Evolutionary conservation across 2,329 filamentous ascomycete species (phyloP).

Genomic region (Penicillium sp.): DNA sequence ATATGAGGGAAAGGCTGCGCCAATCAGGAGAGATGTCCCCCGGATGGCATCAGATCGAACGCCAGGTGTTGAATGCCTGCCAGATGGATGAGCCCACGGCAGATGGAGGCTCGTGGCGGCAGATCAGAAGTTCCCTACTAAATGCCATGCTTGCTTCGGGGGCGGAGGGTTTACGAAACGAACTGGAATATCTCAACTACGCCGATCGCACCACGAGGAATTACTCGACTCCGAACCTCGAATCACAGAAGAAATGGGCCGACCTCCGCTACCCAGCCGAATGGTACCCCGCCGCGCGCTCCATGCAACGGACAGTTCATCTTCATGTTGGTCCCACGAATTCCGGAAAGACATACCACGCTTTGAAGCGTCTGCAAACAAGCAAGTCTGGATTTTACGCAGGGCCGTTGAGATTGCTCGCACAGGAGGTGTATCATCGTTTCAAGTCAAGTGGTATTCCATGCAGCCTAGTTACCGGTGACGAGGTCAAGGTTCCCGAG

Average conservation of each 20-base stretch:
- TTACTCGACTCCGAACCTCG: constrained; percentile 54
- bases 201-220: constrained; percentile 56
- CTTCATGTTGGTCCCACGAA: constrained; percentile 96
- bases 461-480: constrained; percentile 82
- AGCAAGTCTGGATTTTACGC: constrained; percentile 78
- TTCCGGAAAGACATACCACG: constrained; percentile 95
- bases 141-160: constrained; percentile 56
- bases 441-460: constrained; percentile 70
- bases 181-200: constrained; percentile 65
- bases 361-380: constrained; percentile 74
- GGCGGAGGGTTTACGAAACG: constrained; percentile 47
- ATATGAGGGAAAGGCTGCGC: constrained; percentile 20
- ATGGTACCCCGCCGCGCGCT: constrained; percentile 82
- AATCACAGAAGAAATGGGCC: constrained; percentile 61
- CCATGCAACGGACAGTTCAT: constrained; percentile 75
- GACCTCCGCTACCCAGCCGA: constrained; percentile 85
- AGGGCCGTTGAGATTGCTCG: constrained; percentile 79
- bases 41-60: constrained; percentile 31
- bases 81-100: constrained; percentile 21
- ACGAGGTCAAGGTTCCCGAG: constrained; percentile 71
- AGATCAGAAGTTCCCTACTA: constrained; percentile 44
- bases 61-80: constrained; percentile 30
- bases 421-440: constrained; percentile 90
- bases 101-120: constrained; percentile 20
- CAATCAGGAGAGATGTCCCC: constrained; percentile 14